Base-by-base conservation (phyloP, 352 stramenopile species). In the Thraustotheca clavata region DNA sequence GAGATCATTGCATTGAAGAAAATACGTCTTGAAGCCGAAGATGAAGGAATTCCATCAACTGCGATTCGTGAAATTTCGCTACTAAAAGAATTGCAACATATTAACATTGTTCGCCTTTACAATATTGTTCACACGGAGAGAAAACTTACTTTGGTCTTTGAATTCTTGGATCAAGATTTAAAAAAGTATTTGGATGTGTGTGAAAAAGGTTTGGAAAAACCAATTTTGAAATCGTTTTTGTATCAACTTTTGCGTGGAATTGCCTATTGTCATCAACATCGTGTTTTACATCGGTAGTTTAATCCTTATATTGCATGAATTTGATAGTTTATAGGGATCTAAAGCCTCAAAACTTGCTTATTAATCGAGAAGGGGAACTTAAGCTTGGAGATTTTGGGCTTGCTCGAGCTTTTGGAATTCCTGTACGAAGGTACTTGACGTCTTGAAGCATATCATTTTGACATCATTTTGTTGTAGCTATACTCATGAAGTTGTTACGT, bases 341-440 rank as follows among this genome's bases (percentile, higher is more conserved):
- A 32, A 99, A 99, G 74, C 95, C 96, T 32, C 96, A 99, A 67
- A 99, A 99, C 68, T 70, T 99, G 67, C 80, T 99, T 20, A 98
- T 99, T 75, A 99, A 99, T 75, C 86, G 91, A 9, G 91, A 98
- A 67, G 95, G 96, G 36, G 91, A 98, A 54, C 83, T 99, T 18
- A 99, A 99, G 75, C 84, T 99, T n/a, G 97, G 95, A 16, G 98
- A 99, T 72, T 99, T 99, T 87, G 98, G 98, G 20, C 79, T 99
- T n/a, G 97, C 97, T 26, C 78, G 98, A 48, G 96, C 97, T 16
- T 99, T 99, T 83, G 97, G 96, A 31, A 99, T 99, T 67, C 97
- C 97, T 26, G 96, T 99, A 48, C 80, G 97, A 69, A 97, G 86
- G 76, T 95, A 76, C 38, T 29, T 2, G 1, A 3, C n/a, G 18